Conservation (phyloP, 352 stramenopile genomes). For the Thalassiosira oceanica region DNA sequence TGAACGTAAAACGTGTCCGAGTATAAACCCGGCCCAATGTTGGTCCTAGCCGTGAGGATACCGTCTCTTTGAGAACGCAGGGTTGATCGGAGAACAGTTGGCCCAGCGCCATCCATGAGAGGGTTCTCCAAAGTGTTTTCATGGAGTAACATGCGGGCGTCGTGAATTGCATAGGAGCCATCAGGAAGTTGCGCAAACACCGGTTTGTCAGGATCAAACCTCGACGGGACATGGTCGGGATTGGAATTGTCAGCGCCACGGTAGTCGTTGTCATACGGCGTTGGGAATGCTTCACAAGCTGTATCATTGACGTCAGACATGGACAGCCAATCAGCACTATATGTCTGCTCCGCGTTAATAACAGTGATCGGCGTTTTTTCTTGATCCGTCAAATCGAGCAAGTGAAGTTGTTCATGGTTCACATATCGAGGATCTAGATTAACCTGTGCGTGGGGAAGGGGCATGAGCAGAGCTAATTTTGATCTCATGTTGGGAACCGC, state of each 20-base stretch:
- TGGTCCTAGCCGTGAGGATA: too few species aligned
- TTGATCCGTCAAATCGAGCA: conserved; percentile 7
- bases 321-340: conserved; percentile 17
- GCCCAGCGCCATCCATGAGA: conserved; percentile 4
- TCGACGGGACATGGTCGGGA: conserved; percentile 4
- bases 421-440: conserved; percentile 24
- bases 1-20: conserved; percentile 2
- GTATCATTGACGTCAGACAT: conserved; percentile 1
- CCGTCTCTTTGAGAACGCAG: not conserved
- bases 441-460: too few species aligned
- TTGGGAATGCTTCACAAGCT: conserved; percentile 14
- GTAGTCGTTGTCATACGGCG: conserved; percentile 33
- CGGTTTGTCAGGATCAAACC: conserved; percentile 25
- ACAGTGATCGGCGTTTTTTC: conserved; percentile 5
- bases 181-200: conserved; percentile 30
- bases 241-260: conserved; percentile 14
- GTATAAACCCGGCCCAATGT: too few species aligned
- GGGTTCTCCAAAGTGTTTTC: conserved; percentile 26
- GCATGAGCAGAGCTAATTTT: too few species aligned
- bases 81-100: conserved; percentile 4
- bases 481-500: too few species aligned
- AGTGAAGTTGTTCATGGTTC: conserved; percentile 16
- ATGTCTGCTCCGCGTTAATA: conserved; percentile 19
- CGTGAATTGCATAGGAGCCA: conserved; percentile 18
- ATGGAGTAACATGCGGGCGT: conserved; percentile 15